Percentiles rank a stretch among this genome's conserved stretches.
Evolutionary conservation across 306 rosid genomes (phyloP).

Genomic region (Elaeagnus macrophylla): DNA sequence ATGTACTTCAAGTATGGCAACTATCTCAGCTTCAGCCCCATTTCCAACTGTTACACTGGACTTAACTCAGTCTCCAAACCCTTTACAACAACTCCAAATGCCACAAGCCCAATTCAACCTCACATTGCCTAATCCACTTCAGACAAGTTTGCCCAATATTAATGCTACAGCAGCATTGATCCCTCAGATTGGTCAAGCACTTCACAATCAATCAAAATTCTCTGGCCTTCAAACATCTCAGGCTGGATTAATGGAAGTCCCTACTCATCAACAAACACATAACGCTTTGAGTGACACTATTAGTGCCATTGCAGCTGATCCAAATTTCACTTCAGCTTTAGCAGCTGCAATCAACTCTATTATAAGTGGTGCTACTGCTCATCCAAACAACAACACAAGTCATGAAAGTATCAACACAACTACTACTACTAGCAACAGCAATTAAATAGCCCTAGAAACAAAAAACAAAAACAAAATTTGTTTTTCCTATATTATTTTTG

Average conservation of each 20-base stretch:
- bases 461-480: neutral
- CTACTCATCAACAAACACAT: constrained; percentile 22
- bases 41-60: constrained; percentile 84
- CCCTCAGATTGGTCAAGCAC: constrained; percentile 52
- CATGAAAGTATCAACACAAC: constrained; percentile 2
- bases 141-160: constrained; percentile 15
- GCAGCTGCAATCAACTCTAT: constrained; percentile 59
- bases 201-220: constrained; percentile 52
- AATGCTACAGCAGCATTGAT: constrained; percentile 25
- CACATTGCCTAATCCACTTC: constrained; percentile 34
- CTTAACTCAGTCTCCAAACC: constrained; percentile 56
- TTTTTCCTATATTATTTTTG: no score
- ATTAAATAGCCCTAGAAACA: constrained; percentile 21
- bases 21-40: constrained; percentile 84
- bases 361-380: constrained; percentile 28
- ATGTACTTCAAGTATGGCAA: constrained; percentile 64
- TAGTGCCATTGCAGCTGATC: constrained; percentile 61
- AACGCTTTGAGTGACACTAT: constrained; percentile 35
- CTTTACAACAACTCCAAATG: constrained; percentile 38
- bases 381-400: constrained; percentile 19
- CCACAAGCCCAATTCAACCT: constrained; percentile 30
- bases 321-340: constrained; percentile 56
- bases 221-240: constrained; percentile 62
- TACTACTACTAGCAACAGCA: constrained; percentile 12
- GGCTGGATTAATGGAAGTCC: constrained; percentile 10